A percentile compares a stretch with the other conserved stretches of the same genome.
phyloP scores from a whole-genome alignment of 768 basidiomycete species.

The Phylloporus sp. region DNA sequence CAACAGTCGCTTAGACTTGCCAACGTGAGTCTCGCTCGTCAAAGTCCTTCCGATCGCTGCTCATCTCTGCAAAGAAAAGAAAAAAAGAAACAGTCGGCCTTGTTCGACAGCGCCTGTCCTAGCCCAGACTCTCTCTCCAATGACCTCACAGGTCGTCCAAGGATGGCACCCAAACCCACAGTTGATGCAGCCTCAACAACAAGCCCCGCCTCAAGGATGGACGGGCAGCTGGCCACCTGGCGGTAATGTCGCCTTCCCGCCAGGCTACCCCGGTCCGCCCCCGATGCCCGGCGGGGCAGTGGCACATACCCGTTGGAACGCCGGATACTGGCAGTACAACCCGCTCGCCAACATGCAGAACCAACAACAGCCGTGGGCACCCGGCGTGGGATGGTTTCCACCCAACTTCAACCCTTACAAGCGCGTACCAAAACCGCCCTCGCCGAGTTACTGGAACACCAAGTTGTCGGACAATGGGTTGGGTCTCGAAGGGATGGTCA shows the following conservation, averaged over 20 bases:
- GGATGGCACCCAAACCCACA: conserved; percentile 34
- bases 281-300: conserved; percentile 50
- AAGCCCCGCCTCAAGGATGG: conserved; percentile 31
- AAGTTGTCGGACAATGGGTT: conserved; percentile 58
- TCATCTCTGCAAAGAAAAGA: conserved; percentile 5
- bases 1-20: background rate
- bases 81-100: too few species aligned
- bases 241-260: conserved; percentile 25
- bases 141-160: conserved; percentile 23
- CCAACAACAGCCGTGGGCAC: conserved; percentile 30
- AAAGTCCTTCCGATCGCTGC: conserved; percentile 1
- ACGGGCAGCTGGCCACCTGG: conserved; percentile 35
- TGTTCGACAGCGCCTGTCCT: background rate
- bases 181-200: conserved; percentile 27
- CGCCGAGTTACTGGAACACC: conserved; percentile 60
- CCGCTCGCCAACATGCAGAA: conserved; percentile 32
- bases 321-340: conserved; percentile 50
- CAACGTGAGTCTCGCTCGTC: background rate
- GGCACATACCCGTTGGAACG: conserved; percentile 43
- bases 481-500: conserved; percentile 59
- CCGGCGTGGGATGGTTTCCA: conserved; percentile 28
- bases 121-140: background rate
- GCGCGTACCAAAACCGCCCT: conserved; percentile 53
- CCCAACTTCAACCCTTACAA: conserved; percentile 57
- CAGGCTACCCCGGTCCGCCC: conserved; percentile 42